Percentiles rank a stretch among this genome's conserved stretches.
These are phyloP conservation scores for Fusarium xyrophilum DNA, from an alignment of 2,329 filamentous ascomycete species.

Conservation along the genomic window DNA sequence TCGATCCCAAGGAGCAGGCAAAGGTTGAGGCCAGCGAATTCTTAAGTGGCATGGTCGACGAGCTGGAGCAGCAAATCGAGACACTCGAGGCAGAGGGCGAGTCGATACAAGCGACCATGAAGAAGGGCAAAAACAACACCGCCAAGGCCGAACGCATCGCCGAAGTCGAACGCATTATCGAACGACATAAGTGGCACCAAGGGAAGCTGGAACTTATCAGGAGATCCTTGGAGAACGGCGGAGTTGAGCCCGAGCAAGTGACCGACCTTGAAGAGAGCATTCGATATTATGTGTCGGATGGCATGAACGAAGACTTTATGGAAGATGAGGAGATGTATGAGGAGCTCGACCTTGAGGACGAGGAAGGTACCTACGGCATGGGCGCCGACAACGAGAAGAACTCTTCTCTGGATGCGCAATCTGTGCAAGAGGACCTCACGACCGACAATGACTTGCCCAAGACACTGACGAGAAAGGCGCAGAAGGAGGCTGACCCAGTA, in stretches of 20 bases:
- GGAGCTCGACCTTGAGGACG: slow-evolving; percentile 88
- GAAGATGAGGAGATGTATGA: slow-evolving; percentile 97
- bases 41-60: slow-evolving; percentile 84
- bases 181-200: slow-evolving; percentile 97
- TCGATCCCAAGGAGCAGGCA: slow-evolving; percentile 97
- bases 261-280: slow-evolving; percentile 90
- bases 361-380: slow-evolving; percentile 88
- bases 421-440: slow-evolving; percentile 79
- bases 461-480: slow-evolving; percentile 60
- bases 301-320: slow-evolving; percentile 86
- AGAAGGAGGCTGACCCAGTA: slow-evolving; percentile 63
- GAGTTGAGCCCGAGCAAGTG: slow-evolving; percentile 85
- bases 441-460: slow-evolving; percentile 64
- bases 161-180: slow-evolving; percentile 82
- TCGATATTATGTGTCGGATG: slow-evolving; percentile 92
- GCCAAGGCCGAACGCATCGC: slow-evolving; percentile 86
- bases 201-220: slow-evolving; percentile 89
- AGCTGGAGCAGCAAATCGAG: slow-evolving; percentile 93
- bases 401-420: slow-evolving; percentile 95
- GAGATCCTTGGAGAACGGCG: slow-evolving; percentile 89
- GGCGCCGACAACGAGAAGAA: slow-evolving; percentile 79
- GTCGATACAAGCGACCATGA: slow-evolving; percentile 83
- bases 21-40: slow-evolving; percentile 90
- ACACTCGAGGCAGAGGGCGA: slow-evolving; percentile 89
- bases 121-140: slow-evolving; percentile 90